A percentile compares a stretch with the other conserved stretches of the same genome.
Evolutionary conservation across 179 eudicot genomes (phyloP).

Genomic region (Silene coronaria): DNA sequence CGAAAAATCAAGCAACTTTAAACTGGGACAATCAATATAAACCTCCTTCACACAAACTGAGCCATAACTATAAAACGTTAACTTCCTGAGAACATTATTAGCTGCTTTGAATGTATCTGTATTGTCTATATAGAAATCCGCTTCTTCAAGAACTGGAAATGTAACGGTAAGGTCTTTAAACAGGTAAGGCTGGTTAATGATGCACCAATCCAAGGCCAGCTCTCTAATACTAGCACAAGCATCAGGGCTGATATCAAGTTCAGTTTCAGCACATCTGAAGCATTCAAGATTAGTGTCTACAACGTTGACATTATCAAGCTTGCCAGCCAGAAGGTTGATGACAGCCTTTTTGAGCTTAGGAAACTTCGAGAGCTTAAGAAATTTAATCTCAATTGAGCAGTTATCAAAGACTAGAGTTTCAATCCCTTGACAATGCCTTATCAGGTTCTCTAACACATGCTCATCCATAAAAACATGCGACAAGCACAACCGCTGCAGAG

Average conservation of each 20-base stretch:
- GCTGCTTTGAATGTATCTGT: not conserved
- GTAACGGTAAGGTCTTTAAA: slow-evolving; percentile 5
- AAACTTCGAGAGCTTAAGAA: slow-evolving; percentile 13
- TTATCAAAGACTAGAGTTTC: slow-evolving; percentile 3
- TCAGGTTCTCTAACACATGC: not conserved
- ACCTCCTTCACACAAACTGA: not conserved
- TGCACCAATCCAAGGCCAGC: not conserved
- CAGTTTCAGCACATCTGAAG: not conserved
- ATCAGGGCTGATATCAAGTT: not conserved
- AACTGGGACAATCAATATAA: slow-evolving; percentile 6
- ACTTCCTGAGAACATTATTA: not conserved
- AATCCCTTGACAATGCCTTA: slow-evolving; percentile 9
- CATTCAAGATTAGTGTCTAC: slow-evolving; percentile 15
- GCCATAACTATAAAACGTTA: not conserved
- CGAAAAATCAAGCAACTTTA: not conserved
- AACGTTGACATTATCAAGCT: not conserved
- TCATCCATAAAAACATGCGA: not conserved
- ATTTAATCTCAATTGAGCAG: not conserved
- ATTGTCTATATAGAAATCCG: not conserved
- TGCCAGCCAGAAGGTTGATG: not conserved
- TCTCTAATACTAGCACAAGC: slow-evolving; percentile 18
- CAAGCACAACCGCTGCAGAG: slow-evolving; percentile 11
- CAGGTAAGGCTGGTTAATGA: not conserved
- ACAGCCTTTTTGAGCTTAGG: slow-evolving; percentile 21
- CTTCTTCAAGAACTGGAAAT: slow-evolving; percentile 14